Evolutionary conservation across 2,329 filamentous ascomycete genomes (phyloP), one percentile per base, ranked within the genome.

Genomic region (Pseudocercospora crystallina): DNA sequence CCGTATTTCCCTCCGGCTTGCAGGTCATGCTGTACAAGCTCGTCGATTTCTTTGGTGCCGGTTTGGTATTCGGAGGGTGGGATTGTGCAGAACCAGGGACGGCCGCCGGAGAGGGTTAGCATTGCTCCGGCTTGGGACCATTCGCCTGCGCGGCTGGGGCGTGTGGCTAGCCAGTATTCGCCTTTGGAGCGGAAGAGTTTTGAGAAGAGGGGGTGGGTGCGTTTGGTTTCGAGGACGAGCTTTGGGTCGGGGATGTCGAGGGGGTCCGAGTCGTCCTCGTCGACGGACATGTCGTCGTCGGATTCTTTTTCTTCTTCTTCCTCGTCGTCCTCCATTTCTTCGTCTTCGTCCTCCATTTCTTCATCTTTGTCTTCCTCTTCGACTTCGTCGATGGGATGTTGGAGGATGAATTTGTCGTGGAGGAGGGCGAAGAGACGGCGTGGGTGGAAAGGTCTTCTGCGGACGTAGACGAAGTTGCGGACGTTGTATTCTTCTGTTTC

Each of bases 401-500:
- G 65, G 0, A 74, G 61, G 33, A 74, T 71, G 59, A 74, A 75
- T 32, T 73, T 74, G 45, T 73, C 72, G 44, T 73, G 65, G 1
- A 75, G 61, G 8, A 72, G 64, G 5, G 63, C 62, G 53, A 73
- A 75, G 0, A 75, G 61, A 12, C 71, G 69, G 31, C 69, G 57
- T 5, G 72, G 72, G 37, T 74, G 67, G 45, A 75, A 74, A 0
- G 72, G 71, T 4, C 69, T 63, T 5, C 80, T 74, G 0, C 81
- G 79, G 1, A 76, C 74, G 64, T 89, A 89, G 10, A 89, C 82
- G 58, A 87, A 87, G 63, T 82, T 89, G 32, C 81, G 79, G 9
- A 89, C 84, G 7, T 83, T 84, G 62, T 88, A 88, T 56, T 26
- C 85, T 45, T 87, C 76, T 0, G 85, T 88, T 69, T 89, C 85